Evolutionary conservation across 108 stramenopile genomes (phyloP).

Genomic region (Pseudonitzschia pungens): DNA sequence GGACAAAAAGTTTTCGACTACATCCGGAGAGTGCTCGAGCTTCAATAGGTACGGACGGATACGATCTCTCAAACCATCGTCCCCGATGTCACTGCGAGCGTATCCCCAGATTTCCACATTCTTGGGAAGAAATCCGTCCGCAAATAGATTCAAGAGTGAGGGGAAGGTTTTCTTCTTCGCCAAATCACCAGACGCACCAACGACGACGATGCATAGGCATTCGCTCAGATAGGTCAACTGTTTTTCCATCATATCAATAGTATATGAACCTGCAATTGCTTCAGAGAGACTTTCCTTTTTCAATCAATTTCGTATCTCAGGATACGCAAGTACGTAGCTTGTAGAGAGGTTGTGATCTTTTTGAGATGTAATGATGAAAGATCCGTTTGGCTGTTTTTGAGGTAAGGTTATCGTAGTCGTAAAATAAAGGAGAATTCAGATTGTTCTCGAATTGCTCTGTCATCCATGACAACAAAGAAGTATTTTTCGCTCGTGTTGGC

Average conservation of each 20-base stretch:
- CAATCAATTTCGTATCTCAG: no score
- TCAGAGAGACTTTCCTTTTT: neutral
- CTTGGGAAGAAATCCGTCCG: slow-evolving; percentile 71
- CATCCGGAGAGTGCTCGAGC: slow-evolving; percentile 30
- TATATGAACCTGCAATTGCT: no score
- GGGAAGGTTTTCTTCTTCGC: slow-evolving; percentile 98
- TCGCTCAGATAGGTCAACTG: slow-evolving; percentile 11
- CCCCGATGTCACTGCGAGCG: slow-evolving; percentile 80
- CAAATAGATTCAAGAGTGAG: slow-evolving; percentile 83
- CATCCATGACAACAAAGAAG: no score
- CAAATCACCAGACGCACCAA: slow-evolving; percentile 90
- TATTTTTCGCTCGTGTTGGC: no score
- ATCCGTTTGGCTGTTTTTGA: no score
- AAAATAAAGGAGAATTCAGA: no score
- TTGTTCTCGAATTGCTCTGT: no score
- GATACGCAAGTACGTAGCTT: no score
- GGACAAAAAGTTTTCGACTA: slow-evolving; percentile 74
- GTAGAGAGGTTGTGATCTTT: no score
- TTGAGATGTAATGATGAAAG: no score
- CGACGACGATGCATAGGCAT: slow-evolving; percentile 52
- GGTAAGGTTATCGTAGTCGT: no score
- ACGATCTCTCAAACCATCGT: slow-evolving; percentile 80
- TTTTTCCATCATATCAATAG: neutral
- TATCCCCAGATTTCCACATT: slow-evolving; percentile 85
- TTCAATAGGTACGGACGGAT: slow-evolving; percentile 63